These are phyloP conservation scores for Phytopythium sindhum DNA, from an alignment of 352 stramenopile species.

Conservation along the genomic window DNA sequence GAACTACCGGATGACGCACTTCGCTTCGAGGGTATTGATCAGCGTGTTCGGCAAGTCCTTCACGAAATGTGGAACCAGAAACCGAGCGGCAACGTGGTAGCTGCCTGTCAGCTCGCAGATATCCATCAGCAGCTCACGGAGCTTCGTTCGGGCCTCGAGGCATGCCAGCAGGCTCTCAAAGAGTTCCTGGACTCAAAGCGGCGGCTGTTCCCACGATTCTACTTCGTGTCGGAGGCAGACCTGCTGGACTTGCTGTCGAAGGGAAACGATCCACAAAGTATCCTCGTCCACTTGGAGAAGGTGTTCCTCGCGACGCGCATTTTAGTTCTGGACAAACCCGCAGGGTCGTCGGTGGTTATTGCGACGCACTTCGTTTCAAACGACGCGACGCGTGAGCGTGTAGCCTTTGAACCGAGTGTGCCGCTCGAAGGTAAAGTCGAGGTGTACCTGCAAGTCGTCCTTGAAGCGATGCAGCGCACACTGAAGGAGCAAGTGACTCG, in stretches of 20 bases:
- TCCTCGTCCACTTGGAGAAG: slow-evolving; percentile 92
- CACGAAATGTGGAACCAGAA: slow-evolving; percentile 73
- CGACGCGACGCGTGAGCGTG: slow-evolving; percentile 84
- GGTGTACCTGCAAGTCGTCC: slow-evolving; percentile 91
- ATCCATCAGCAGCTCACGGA: slow-evolving; percentile 72
- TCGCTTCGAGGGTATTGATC: slow-evolving; percentile 88
- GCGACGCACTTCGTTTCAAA: slow-evolving; percentile 91
- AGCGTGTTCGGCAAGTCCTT: slow-evolving; percentile 65
- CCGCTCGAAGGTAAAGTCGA: slow-evolving; percentile 94
- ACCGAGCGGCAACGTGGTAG: slow-evolving; percentile 60
- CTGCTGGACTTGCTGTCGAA: slow-evolving; percentile 94
- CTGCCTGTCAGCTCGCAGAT: slow-evolving; percentile 80
- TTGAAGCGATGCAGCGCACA: slow-evolving; percentile 89
- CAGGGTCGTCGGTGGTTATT: slow-evolving; percentile 28
- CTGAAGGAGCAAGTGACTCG: slow-evolving; percentile 86
- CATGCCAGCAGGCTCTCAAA: slow-evolving; percentile 92
- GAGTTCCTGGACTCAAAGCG: slow-evolving; percentile 94
- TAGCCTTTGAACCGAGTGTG: slow-evolving; percentile 88
- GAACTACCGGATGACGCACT: slow-evolving; percentile 90
- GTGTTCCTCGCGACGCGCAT: slow-evolving; percentile 68
- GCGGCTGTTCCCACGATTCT: slow-evolving; percentile 92
- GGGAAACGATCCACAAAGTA: slow-evolving; percentile 80
- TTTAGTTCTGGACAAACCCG: slow-evolving; percentile 55
- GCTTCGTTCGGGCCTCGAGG: slow-evolving; percentile 79
- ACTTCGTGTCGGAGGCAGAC: slow-evolving; percentile 95